Evolutionary conservation across 2,329 filamentous ascomycete genomes (phyloP), one percentile per base, ranked within the genome.

Genomic region (Juglanconis sp.): DNA sequence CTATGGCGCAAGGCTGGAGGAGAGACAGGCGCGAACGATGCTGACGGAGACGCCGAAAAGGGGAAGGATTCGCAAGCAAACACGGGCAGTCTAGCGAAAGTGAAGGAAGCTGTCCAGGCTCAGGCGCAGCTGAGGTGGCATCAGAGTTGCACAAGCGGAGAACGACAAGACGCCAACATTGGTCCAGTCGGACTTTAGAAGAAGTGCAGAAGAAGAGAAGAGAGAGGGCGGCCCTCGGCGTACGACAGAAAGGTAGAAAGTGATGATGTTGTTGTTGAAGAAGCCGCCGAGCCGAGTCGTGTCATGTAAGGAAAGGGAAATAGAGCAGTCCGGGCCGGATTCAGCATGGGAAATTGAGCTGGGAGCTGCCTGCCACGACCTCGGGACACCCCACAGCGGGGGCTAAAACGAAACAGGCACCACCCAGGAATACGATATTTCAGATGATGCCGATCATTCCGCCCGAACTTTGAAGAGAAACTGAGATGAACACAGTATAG

Each of bases 31-130:
- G 15, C n/a, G 35, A n/a, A 30, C 31, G 36, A 44, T 51, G 54
- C 32, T 57, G 55, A 35, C 5, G 24, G 30, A 17, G 13, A 5
- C 9, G 24, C 46, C 10, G 44, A 52, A 51, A 47, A 49, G 55
- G 55, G 55, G 46, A 34, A 51, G 7, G n/a, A 24, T 30, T 24
- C 38, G 47, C 36, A 34, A 42, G 46, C 48, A 34, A 32, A 42
- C 36, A 36, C 38, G 5, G 47, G 36, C 15, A 32, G 34, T 32
- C 51, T 57, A 50, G 55, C 55, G 55, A 57, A n/a, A 50, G 55
- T 57, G 34, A 49, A 38, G 44, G 36, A 52, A 49, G 46, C 46
- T 48, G 46, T 30, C 46, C 46, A 40, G 34, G 36, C 35, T 46
- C 15, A n/a, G 48, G 40, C 47, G 47, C 42, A 36, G 48, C 47